phyloP scores from a whole-genome alignment of 2,329 filamentous ascomycete species.

The Cladosporium halotolerans region DNA sequence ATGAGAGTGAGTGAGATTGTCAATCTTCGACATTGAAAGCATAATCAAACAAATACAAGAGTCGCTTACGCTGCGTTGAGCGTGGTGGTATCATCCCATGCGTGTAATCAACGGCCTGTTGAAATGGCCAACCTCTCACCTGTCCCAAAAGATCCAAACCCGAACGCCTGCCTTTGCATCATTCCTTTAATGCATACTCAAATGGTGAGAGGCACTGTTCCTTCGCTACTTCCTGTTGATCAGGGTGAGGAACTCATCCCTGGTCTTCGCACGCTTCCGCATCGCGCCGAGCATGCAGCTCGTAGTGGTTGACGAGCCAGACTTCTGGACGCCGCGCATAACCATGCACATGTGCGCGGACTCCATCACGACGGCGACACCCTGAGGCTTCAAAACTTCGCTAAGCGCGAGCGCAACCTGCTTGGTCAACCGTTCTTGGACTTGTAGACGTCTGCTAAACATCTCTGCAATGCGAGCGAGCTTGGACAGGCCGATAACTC shows the following conservation, averaged over 20 bases:
- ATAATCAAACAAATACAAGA: constrained; percentile 5
- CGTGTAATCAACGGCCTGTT: constrained; percentile 22
- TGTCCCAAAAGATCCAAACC: neutral
- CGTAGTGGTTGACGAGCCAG: constrained; percentile 77
- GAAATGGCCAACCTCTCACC: constrained; percentile 21
- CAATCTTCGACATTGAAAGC: no score
- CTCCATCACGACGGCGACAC: constrained; percentile 96
- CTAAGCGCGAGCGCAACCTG: constrained; percentile 92
- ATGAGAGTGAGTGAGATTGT: no score
- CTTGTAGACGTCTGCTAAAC: constrained; percentile 88
- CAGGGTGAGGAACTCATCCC: constrained; percentile 90
- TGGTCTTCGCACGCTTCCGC: constrained; percentile 83
- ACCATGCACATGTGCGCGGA: constrained; percentile 97
- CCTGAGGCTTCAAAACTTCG: constrained; percentile 86
- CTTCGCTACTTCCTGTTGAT: constrained; percentile 23
- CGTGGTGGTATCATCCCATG: constrained; percentile 27
- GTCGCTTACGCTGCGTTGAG: constrained; percentile 30
- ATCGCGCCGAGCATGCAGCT: constrained; percentile 98
- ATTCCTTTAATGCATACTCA: neutral
- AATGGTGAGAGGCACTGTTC: neutral
- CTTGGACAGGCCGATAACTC: constrained; percentile 93
- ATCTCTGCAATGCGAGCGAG: constrained; percentile 93
- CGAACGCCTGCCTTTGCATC: constrained; percentile 7
- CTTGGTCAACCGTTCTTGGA: constrained; percentile 93
- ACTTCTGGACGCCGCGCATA: constrained; percentile 97